phyloP scores from a whole-genome alignment of 805 yeast species.

The Sugiyamaella smithiae region DNA sequence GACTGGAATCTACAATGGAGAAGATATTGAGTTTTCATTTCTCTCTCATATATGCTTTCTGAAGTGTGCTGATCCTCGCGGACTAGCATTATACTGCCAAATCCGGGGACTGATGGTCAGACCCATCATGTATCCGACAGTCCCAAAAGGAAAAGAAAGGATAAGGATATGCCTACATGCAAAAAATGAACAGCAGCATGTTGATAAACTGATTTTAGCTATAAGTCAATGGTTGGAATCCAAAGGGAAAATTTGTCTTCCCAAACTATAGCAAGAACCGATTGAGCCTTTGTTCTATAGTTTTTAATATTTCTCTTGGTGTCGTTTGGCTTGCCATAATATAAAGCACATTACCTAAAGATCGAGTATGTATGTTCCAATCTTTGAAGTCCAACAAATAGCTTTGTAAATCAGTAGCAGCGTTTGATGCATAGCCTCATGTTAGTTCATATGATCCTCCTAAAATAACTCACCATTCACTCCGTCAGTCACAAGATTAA shows the following conservation, averaged over 20 bases:
- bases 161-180: constrained; percentile 27
- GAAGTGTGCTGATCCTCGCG: constrained; percentile 19
- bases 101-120: constrained; percentile 23
- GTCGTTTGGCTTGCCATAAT: constrained; percentile 22
- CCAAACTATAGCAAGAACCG: background rate
- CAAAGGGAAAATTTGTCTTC: background rate
- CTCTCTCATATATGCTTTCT: constrained; percentile 12
- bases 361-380: constrained; percentile 26
- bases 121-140: constrained; percentile 29
- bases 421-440: constrained; percentile 24
- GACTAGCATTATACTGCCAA: constrained; percentile 24
- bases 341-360: constrained; percentile 28
- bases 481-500: constrained; percentile 19
- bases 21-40: constrained; percentile 6
- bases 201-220: constrained; percentile 16
- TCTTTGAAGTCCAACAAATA: constrained; percentile 11
- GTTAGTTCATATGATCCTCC: background rate
- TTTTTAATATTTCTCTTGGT: background rate
- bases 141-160: constrained; percentile 27
- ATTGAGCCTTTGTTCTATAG: too few species aligned
- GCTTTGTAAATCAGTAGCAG: constrained; percentile 13
- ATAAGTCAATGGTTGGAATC: constrained; percentile 2
- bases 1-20: background rate
- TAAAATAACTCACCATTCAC: constrained; percentile 1
- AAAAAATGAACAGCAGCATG: constrained; percentile 17